Evolutionary conservation across 2,329 filamentous ascomycete genomes (phyloP).

Genomic region (Aspergillus chevalieri): DNA sequence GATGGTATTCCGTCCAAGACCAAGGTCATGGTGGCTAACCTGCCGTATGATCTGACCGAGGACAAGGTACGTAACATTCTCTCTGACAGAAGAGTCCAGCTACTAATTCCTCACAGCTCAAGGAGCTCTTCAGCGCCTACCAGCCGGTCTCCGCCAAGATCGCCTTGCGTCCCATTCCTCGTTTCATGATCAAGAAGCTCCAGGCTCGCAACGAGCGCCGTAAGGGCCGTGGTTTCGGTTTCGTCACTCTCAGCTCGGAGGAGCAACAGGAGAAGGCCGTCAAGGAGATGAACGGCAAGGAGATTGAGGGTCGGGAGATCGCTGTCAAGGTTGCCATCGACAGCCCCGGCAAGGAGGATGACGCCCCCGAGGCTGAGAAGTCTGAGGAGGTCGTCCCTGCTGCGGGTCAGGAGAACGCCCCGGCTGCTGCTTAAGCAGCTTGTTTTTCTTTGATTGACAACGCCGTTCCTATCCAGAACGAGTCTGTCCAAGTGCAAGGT

Average conservation of each 20-base stretch:
- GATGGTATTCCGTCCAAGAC: conserved; percentile 98
- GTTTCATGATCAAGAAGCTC: conserved; percentile 99
- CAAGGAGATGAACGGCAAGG: conserved; percentile 97
- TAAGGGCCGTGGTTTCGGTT: conserved; percentile 98
- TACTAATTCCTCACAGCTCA: conserved; percentile 59
- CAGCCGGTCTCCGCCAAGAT: conserved; percentile 95
- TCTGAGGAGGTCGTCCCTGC: conserved; percentile 33
- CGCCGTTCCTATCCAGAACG: conserved; percentile 17
- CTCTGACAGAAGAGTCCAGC: background rate
- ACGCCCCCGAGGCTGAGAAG: conserved; percentile 51
- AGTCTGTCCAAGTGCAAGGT: background rate
- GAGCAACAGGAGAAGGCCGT: conserved; percentile 97
- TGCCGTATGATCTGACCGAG: conserved; percentile 95
- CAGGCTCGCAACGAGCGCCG: conserved; percentile 95
- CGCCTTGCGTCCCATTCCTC: conserved; percentile 92
- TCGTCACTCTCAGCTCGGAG: conserved; percentile 92
- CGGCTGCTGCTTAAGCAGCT: conserved; percentile 30
- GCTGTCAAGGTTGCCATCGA: conserved; percentile 99
- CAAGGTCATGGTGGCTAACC: conserved; percentile 99
- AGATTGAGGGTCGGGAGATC: conserved; percentile 97
- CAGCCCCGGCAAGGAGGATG: conserved; percentile 97
- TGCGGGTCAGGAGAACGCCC: conserved; percentile 35
- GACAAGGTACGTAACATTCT: conserved; percentile 66
- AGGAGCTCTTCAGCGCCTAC: conserved; percentile 93
- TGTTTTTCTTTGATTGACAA: conserved; percentile 19